A percentile compares a stretch with the other conserved stretches of the same genome.
These are phyloP conservation scores for Leccinum subtestaceum DNA, from an alignment of 768 basidiomycete species.

Conservation along the genomic window DNA sequence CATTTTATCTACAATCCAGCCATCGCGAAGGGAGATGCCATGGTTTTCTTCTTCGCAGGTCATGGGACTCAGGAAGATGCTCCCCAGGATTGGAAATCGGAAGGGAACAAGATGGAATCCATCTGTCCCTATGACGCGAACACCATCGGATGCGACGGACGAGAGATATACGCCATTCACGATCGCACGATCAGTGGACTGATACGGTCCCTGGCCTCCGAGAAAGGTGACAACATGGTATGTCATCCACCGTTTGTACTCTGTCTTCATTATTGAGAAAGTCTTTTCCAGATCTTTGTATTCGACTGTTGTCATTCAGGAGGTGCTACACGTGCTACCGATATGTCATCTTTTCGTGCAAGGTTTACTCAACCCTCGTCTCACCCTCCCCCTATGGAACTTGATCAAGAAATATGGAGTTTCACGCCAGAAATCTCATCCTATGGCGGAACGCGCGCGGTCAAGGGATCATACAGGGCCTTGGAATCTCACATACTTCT, in stretches of 20 bases:
- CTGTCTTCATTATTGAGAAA: neutral
- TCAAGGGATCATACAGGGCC: constrained; percentile 11
- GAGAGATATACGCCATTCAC: constrained; percentile 9
- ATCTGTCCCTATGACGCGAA: constrained; percentile 14
- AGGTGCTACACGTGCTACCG: constrained; percentile 9
- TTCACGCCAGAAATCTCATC: neutral
- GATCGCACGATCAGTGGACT: constrained; percentile 16
- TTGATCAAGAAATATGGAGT: constrained; percentile 10
- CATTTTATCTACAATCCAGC: constrained; percentile 12
- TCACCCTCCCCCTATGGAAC: constrained; percentile 12
- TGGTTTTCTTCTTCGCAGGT: constrained; percentile 21
- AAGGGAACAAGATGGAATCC: constrained; percentile 11
- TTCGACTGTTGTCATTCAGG: constrained; percentile 24
- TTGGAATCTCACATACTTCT: constrained; percentile 22
- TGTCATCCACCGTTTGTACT: neutral
- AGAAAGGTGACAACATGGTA: constrained; percentile 22
- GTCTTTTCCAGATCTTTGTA: constrained; percentile 8
- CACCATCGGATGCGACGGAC: constrained; percentile 7
- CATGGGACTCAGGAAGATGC: constrained; percentile 11
- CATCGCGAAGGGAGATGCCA: constrained; percentile 14
- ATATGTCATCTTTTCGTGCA: neutral
- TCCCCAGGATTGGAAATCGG: constrained; percentile 18
- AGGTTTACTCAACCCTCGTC: constrained; percentile 11
- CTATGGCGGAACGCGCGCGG: constrained; percentile 7
- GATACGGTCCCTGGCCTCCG: constrained; percentile 15